Conservation (phyloP, 345 rosid species). For the Physaria fendleri region DNA sequence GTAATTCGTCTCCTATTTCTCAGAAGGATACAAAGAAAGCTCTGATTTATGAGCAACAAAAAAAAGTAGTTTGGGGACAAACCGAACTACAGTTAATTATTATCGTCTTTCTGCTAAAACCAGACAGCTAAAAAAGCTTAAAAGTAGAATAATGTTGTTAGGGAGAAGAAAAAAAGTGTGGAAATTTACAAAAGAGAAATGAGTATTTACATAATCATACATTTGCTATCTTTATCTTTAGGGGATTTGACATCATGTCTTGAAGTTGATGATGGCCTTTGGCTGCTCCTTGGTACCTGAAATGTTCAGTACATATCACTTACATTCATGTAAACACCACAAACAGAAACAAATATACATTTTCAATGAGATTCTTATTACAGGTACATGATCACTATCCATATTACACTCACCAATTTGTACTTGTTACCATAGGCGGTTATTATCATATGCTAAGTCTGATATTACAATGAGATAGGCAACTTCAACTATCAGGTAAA, state of each 20-base stretch:
- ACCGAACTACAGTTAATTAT: constrained; percentile 20
- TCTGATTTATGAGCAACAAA: constrained; percentile 17
- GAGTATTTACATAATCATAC: constrained; percentile 59
- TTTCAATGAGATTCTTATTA: neutral
- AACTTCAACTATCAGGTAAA: neutral
- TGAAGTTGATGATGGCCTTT: constrained; percentile 42
- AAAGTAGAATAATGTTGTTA: constrained; percentile 3
- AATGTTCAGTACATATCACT: neutral
- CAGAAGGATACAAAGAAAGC: neutral
- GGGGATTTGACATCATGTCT: constrained; percentile 54
- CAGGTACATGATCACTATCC: neutral
- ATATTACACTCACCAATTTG: neutral
- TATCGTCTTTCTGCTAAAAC: neutral
- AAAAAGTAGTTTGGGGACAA: constrained; percentile 4
- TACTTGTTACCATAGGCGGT: no score
- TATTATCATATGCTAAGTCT: no score
- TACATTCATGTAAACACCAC: neutral
- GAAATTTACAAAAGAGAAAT: constrained; percentile 22
- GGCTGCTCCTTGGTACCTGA: constrained; percentile 58
- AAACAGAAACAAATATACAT: neutral
- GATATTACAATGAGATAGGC: no score
- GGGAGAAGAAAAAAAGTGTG: neutral
- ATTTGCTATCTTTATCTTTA: constrained; percentile 57
- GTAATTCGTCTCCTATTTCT: neutral
- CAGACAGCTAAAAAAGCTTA: neutral